phyloP scores from a whole-genome alignment of 257 asterid species.

The Solanum gracilifrons region DNA sequence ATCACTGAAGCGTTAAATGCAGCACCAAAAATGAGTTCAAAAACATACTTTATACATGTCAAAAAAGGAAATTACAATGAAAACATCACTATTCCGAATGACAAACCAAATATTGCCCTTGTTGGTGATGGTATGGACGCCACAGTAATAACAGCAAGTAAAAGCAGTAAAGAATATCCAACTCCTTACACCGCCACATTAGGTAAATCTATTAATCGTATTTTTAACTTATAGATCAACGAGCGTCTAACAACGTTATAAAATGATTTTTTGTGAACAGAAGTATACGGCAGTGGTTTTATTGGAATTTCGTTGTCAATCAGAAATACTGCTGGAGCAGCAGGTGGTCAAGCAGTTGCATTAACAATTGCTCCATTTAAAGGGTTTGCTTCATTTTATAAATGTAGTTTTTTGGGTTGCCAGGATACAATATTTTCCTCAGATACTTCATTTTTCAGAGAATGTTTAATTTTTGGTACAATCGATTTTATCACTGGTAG shows the following conservation, averaged over 20 bases:
- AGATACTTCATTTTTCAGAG: background rate
- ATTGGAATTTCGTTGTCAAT: background rate
- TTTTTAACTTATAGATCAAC: background rate
- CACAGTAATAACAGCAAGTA: background rate
- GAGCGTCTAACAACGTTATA: background rate
- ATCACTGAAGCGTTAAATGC: background rate
- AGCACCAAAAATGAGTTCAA: background rate
- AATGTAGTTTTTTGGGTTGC: background rate
- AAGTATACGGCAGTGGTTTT: background rate
- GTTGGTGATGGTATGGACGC: background rate
- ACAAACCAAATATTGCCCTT: background rate
- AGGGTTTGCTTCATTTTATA: background rate
- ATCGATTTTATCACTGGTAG: background rate
- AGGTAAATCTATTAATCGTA: background rate
- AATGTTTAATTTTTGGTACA: background rate
- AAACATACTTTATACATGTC: background rate
- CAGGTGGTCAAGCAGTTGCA: background rate
- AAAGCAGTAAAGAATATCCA: background rate
- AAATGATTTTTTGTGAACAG: background rate
- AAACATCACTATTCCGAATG: background rate
- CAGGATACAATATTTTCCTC: background rate
- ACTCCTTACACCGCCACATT: background rate
- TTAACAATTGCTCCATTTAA: background rate
- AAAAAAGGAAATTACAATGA: background rate
- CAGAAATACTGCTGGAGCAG: background rate